Evolutionary conservation across 306 rosid genomes (phyloP), one percentile per base, ranked within the genome.

Genomic region (Pueraria montana): DNA sequence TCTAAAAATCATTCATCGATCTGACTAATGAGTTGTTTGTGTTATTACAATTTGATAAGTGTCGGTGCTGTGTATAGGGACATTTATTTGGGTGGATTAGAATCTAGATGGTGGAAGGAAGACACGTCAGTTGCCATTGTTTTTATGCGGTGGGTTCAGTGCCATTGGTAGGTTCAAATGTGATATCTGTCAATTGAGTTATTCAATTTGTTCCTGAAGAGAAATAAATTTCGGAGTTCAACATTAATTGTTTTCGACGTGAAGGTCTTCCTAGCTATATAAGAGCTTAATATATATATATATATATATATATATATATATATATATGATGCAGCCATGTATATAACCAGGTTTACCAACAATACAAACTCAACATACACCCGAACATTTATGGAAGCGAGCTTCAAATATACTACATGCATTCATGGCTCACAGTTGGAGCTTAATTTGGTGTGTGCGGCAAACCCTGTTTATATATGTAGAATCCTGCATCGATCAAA

Each of bases 11-110:
- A n/a, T n/a, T n/a, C n/a, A n/a, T n/a, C n/a, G n/a, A n/a, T 27
- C 32, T 27, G 32, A 27, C 32, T 27, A 36, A 36, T 36, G 69
- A 9, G 67, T 61, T 61, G 30, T 21, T 21, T 5, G 7, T 12
- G 18, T 11, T 58, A 58, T 58, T 26, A 26, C 18, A 61, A 6
- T 63, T 30, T 3, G 6, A 16, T 64, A 18, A 20, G 71, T 64
- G 71, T 64, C 71, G 46, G 71, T 64, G 71, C 46, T 64, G 42
- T 34, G 45, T 16, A 32, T 64, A 17, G 45, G 46, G 71, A 8
- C 20, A 64, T 64, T 32, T 64, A 34, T 27, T 62, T 62, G 5
- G 3, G 69, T 62, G 36, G 34, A 10, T 4, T 27, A 27, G 40
- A 62, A 62, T 62, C 20, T 62, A 27, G 18, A 62, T 13, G 68